Conservation (phyloP, 2,329 filamentous ascomycete species). For the Aspergillus fumigatiaffinis region DNA sequence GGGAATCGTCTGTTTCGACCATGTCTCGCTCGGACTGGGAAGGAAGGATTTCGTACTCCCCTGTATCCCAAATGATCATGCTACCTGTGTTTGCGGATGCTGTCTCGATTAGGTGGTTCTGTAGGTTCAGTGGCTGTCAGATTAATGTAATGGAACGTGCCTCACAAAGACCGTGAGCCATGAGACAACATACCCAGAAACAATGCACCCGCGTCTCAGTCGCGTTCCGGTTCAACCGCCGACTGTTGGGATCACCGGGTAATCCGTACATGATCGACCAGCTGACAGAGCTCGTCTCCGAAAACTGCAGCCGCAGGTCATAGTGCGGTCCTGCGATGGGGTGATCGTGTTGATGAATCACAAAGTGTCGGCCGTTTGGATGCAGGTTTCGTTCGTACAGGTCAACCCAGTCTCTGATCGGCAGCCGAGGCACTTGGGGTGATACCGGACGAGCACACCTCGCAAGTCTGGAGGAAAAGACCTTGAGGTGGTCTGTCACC, state of each 20-base stretch:
- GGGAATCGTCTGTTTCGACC: conserved; percentile 36
- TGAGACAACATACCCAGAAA: conserved; percentile 47
- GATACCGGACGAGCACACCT: conserved; percentile 22
- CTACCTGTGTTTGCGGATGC: conserved; percentile 54
- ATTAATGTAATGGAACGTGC: not conserved
- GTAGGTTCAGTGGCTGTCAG: not conserved
- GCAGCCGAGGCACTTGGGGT: conserved; percentile 29
- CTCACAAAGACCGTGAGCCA: not conserved
- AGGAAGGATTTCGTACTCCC: conserved; percentile 54
- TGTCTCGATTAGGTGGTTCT: conserved; percentile 61
- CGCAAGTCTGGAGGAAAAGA: conserved; percentile 44
- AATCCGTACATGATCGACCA: conserved; percentile 63
- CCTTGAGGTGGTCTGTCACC: conserved; percentile 47
- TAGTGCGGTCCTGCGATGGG: conserved; percentile 66
- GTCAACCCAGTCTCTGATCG: conserved; percentile 40
- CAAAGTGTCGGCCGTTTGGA: conserved; percentile 54
- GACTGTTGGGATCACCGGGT: conserved; percentile 56
- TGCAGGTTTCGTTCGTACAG: conserved; percentile 49
- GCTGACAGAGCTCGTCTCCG: conserved; percentile 60
- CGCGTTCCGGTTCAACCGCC: conserved; percentile 54
- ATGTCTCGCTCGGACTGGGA: conserved; percentile 30
- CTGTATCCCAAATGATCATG: conserved; percentile 61
- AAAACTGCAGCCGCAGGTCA: conserved; percentile 68
- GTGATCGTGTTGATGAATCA: conserved; percentile 71
- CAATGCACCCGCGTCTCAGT: conserved; percentile 61